These are phyloP conservation scores for Boletellus sp. DNA, from an alignment of 1,284 basidiomycete species.

Conservation along the genomic window DNA sequence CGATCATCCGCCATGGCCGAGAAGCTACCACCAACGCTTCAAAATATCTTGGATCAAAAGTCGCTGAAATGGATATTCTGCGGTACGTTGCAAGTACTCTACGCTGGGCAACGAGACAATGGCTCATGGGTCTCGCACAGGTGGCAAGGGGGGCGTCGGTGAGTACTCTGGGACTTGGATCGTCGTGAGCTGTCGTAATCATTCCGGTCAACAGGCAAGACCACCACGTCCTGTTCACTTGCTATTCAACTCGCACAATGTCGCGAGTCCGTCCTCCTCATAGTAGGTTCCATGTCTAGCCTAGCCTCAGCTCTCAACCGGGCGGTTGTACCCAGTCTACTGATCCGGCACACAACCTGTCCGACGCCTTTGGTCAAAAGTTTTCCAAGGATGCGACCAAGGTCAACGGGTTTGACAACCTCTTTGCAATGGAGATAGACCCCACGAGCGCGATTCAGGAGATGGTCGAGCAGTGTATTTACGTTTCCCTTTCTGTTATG, in stretches of 20 bases:
- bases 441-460: conserved; percentile 96
- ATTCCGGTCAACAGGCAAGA: conserved; percentile 67
- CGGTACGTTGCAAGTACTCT: conserved; percentile 50
- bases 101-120: conserved; percentile 2
- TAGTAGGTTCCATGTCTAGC: conserved; percentile 55
- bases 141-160: conserved; percentile 94
- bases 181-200: background rate
- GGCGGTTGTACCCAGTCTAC: conserved; percentile 68
- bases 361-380: conserved; percentile 98
- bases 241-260: conserved; percentile 89
- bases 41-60: conserved; percentile 87
- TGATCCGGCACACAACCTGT: conserved; percentile 97
- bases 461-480: conserved; percentile 95
- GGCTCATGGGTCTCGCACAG: conserved; percentile 40
- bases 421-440: conserved; percentile 99
- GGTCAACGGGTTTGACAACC: conserved; percentile 96
- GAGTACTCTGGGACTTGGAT: conserved; percentile 33
- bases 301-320: background rate
- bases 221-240: conserved; percentile 91
- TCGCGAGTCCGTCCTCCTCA: conserved; percentile 89
- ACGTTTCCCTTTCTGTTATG: background rate
- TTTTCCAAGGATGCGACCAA: conserved; percentile 99
- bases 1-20: conserved; percentile 42
- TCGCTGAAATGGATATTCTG: conserved; percentile 95
- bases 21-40: conserved; percentile 72